Conservation (phyloP, 169 alveolate species). For the Eimeria necatrix region DNA sequence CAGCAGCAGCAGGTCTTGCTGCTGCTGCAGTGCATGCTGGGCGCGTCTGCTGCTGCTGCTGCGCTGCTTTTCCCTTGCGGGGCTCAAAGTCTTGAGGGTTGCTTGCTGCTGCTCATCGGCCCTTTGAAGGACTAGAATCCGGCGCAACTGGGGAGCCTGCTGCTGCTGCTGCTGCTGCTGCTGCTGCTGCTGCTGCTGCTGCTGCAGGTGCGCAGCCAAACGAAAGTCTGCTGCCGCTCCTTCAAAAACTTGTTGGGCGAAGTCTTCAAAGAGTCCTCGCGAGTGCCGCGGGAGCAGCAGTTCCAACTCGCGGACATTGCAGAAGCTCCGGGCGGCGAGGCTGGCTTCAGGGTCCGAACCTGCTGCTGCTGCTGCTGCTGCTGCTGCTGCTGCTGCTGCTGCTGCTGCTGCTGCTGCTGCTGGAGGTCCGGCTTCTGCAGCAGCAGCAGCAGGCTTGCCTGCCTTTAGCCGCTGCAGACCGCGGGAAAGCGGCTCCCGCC, state of each 20-base stretch:
- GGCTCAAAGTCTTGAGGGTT: neutral
- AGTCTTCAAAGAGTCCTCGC: constrained; percentile 77
- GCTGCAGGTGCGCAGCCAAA: constrained; percentile 89
- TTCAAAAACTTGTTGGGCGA: constrained; percentile 93
- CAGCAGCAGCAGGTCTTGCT: neutral
- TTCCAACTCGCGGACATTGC: constrained; percentile 29
- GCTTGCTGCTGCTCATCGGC: neutral
- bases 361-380: neutral
- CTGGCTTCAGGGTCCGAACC: constrained; percentile 54
- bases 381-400: too few species aligned
- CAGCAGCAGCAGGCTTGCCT: too few species aligned
- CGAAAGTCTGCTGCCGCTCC: constrained; percentile 93
- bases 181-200: constrained; percentile 12
- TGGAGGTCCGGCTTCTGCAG: too few species aligned
- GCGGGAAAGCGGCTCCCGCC: too few species aligned
- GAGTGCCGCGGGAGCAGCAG: neutral
- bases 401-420: too few species aligned
- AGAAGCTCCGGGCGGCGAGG: constrained; percentile 14
- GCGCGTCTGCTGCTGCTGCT: neutral
- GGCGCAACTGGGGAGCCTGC: too few species aligned
- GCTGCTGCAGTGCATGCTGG: neutral
- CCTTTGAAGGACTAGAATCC: too few species aligned
- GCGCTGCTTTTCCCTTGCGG: neutral
- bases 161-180: neutral
- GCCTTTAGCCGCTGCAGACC: too few species aligned